Evolutionary conservation across 129 eudicot genomes (phyloP).

Genomic region (Apium graveolens): DNA sequence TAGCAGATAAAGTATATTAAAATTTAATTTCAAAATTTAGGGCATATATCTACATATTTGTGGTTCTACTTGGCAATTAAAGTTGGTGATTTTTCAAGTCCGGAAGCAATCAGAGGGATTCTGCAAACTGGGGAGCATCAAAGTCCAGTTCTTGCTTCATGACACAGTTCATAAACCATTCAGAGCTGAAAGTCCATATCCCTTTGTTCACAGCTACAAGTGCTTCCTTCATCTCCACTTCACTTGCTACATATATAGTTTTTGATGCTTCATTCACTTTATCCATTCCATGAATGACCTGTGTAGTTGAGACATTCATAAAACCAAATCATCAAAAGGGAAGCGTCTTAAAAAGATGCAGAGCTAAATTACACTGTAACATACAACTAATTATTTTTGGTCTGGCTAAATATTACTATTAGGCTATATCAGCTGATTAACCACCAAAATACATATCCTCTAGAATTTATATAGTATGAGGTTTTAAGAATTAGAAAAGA

Average conservation of each 20-base stretch:
- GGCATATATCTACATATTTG: neutral
- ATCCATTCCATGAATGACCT: conserved; percentile 50
- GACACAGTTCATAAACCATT: conserved; percentile 89
- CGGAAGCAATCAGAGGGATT: conserved; percentile 37
- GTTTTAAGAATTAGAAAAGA: neutral
- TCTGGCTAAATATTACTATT: neutral
- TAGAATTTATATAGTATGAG: neutral
- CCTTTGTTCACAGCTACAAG: conserved; percentile 61
- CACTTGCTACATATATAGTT: conserved; percentile 72
- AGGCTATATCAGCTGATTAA: neutral
- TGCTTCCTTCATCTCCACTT: conserved; percentile 80
- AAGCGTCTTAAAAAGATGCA: neutral
- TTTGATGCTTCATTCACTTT: conserved; percentile 32
- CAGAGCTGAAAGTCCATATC: conserved; percentile 57
- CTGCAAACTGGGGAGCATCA: conserved; percentile 81
- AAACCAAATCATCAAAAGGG: neutral
- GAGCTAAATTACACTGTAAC: neutral
- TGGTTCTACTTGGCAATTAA: neutral
- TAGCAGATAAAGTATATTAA: neutral
- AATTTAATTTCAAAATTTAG: neutral
- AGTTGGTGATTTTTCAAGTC: neutral
- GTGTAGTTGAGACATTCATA: neutral
- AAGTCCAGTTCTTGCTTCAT: conserved; percentile 86
- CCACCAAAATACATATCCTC: neutral
- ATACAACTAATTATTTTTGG: neutral